Percentiles rank a stretch among this genome's conserved stretches.
Evolutionary conservation across 495 filamentous ascomycete species (phyloP).

Genomic region (Neurospora terricola): DNA sequence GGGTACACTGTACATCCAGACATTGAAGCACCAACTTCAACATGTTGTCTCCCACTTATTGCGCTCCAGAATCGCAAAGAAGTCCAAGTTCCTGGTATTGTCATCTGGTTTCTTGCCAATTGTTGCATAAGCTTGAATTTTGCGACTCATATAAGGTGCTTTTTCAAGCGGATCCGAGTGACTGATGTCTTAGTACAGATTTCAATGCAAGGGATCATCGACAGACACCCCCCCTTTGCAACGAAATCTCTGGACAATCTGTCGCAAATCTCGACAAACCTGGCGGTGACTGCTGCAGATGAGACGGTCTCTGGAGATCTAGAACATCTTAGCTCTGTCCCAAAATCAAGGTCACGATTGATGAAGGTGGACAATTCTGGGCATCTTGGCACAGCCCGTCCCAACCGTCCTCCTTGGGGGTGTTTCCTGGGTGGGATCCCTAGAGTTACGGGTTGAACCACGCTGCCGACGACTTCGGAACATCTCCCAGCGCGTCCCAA

Average conservation of each 20-base stretch:
- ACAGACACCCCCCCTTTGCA: neutral
- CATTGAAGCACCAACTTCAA: neutral
- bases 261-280: neutral
- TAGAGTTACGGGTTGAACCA: neutral
- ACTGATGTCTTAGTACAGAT: neutral
- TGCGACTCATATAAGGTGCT: neutral
- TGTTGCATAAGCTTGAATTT: neutral
- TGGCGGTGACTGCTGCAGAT: neutral
- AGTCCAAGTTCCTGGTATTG: neutral
- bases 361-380: neutral
- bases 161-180: neutral
- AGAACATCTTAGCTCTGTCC: slow-evolving; percentile 8
- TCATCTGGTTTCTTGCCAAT: neutral
- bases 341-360: slow-evolving; percentile 14
- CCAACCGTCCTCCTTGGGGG: neutral
- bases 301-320: slow-evolving; percentile 17
- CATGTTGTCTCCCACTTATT: neutral
- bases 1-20: neutral
- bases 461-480: neutral
- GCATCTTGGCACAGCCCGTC: neutral
- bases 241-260: neutral
- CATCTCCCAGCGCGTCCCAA: neutral
- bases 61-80: neutral
- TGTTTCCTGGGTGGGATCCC: neutral
- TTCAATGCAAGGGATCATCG: neutral